Conservation (phyloP, 176 grass and related monocot species). For the Aegilops sharonensis region DNA sequence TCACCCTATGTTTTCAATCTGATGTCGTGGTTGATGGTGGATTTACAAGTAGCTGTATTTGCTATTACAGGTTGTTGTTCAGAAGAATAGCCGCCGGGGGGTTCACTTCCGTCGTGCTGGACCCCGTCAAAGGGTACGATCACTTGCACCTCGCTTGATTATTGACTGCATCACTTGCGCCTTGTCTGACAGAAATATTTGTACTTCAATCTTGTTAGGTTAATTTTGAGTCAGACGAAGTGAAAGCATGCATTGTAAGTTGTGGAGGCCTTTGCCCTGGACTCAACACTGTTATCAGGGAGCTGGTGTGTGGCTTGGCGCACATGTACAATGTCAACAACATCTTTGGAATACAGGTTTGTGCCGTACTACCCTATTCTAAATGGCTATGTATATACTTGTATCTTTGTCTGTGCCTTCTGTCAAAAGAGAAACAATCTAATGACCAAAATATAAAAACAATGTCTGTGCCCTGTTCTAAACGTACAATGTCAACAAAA, state of each 20-base stretch:
- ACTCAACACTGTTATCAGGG: conserved; percentile 97
- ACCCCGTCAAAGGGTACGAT: conserved; percentile 80
- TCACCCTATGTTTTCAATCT: background rate
- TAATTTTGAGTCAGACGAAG: conserved; percentile 85
- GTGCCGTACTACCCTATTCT: background rate
- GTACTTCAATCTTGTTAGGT: conserved; percentile 46
- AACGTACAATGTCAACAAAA: background rate
- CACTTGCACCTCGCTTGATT: conserved; percentile 4
- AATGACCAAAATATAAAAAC: background rate
- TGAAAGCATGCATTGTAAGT: conserved; percentile 89
- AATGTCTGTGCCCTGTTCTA: conserved; percentile 48
- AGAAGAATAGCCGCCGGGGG: conserved; percentile 62
- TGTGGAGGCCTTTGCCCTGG: conserved; percentile 99
- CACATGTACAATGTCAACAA: conserved; percentile 91
- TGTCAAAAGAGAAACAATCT: background rate
- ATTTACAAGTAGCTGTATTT: conserved; percentile 19
- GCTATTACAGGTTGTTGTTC: conserved; percentile 61
- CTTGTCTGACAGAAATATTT: conserved; percentile 38
- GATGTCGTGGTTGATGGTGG: background rate
- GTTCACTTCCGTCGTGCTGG: conserved; percentile 94
- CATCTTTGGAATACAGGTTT: conserved; percentile 89
- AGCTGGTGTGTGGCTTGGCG: conserved; percentile 84
- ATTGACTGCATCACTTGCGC: background rate
- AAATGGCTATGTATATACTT: background rate
- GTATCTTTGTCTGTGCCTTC: background rate